Base-by-base conservation (phyloP, 106 monocot species). In the Acorus gramineus region DNA sequence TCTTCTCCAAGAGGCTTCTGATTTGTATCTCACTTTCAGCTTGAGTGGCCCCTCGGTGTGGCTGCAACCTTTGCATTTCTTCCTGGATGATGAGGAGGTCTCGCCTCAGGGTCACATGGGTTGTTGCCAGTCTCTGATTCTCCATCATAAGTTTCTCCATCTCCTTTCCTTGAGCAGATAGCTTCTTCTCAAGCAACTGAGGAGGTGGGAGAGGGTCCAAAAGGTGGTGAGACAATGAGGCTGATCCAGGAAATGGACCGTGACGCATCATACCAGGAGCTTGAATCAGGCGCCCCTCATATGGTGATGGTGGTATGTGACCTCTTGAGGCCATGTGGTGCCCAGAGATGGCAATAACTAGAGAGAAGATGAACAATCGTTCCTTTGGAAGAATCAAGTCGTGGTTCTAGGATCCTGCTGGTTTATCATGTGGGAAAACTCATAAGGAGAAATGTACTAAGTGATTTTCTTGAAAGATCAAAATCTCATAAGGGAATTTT, bases 201-300 rank as follows among this genome's bases (percentile, higher is more conserved):
- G 66, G 63, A 8, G 60, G 64, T 1, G 74, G 82, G 44, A 77
- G 11, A n/a, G 74, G 53, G 8, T 80, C 83, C 52, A 74, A 50
- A 60, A 75, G 80, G 76, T 14, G 80, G 44, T 62, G 82, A 49
- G 11, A 53, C 62, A 66, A 55, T 69, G 67, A 57, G 50, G 28
- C 62, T 56, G 50, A 28, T 50, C 68, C 57, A 69, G 80, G 81
- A 67, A 77, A 66, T 7, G 91, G 76, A 12, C 76, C 91, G 73
- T 87, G 77, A 14, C 75, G 84, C 82, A 85, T 79, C 79, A 79
- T 76, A 54, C 87, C 80, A 7, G 92, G 77, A 49, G 82, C 79
- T 67, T 85, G 82, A 46, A 67, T 70, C 43, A 71, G 10, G 13
- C 55, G 73, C 12, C 81, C 72, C 44, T 73, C 75, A 55, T 66